phyloP scores from a whole-genome alignment of 768 basidiomycete genomes.

The Xerocomus spinulosus region DNA sequence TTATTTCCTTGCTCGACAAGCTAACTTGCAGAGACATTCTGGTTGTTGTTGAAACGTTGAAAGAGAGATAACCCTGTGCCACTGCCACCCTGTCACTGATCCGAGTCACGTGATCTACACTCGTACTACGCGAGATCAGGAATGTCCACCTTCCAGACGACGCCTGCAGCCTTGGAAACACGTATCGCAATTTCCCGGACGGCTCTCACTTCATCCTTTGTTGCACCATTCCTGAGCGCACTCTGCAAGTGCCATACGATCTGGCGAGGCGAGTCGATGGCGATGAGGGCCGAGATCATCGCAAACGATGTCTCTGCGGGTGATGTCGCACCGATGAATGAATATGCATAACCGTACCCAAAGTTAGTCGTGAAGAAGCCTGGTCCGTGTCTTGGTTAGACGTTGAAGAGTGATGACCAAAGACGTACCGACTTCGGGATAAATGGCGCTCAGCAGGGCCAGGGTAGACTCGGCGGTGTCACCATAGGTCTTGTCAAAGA shows the following conservation, averaged over 20 bases:
- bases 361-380: slow-evolving; percentile 52
- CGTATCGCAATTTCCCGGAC: slow-evolving; percentile 53
- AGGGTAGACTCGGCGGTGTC: slow-evolving; percentile 49
- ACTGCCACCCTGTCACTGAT: neutral
- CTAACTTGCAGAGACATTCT: slow-evolving; percentile 78
- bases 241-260: slow-evolving; percentile 62
- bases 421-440: slow-evolving; percentile 59
- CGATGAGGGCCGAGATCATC: slow-evolving; percentile 58
- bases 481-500: slow-evolving; percentile 52
- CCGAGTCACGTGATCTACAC: slow-evolving; percentile 16
- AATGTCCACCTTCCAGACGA: slow-evolving; percentile 50
- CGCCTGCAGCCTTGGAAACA: slow-evolving; percentile 43
- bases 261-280: slow-evolving; percentile 58
- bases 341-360: slow-evolving; percentile 56
- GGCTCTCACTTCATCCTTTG: slow-evolving; percentile 46
- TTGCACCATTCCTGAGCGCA: slow-evolving; percentile 53
- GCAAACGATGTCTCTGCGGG: slow-evolving; percentile 55
- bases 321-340: slow-evolving; percentile 43
- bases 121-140: slow-evolving; percentile 33
- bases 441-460: slow-evolving; percentile 42
- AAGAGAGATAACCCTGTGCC: neutral
- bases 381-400: no score
- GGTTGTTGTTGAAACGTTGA: neutral
- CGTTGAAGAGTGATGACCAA: neutral
- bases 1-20: slow-evolving; percentile 67